Base-by-base conservation (phyloP, 1,284 basidiomycete genomes). In the Cryptococcus neoformans region DNA sequence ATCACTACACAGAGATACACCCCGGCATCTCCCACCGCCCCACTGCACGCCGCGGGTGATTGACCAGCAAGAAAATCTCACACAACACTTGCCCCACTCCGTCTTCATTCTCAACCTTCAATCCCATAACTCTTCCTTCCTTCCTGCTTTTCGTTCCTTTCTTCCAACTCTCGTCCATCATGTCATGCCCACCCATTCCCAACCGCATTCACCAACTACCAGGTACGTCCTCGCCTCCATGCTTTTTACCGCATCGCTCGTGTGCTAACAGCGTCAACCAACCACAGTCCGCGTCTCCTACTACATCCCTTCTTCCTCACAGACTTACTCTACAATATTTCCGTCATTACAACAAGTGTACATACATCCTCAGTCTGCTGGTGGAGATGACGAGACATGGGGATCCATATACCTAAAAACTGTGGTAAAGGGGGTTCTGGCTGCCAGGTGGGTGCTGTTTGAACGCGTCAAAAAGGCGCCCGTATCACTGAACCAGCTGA, bases 351-450 rank as follows among this genome's bases (percentile, higher is more conserved):
- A 75, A 48, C 68, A 72, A 44, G 74, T 76, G 21, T 76, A 76
- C 47, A 70, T 76, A 2, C 73, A 76, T 49, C 68, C 72, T 9
- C 66, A 58, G 17, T 62, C 68, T 0, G 62, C 64, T 10, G 61
- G 41, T 35, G 17, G 46, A 46, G 44, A 59, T 34, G n/a, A 47
- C 8, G 52, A 28, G 63, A 59, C 51, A 7, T 76, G 73, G 70
- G 74, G 74, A 6, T 70, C 69, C 7, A 76, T 75, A 51, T 71
- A 73, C 54, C 65, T 76, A 49, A 76, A 76, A 50, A 69, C 72
- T 14, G 70, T 75, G 0, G 65, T 74, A 2, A 66, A 69, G 57
- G 74, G 74, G n/a, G 65, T 76, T 12, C 44, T 74, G 36, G 65
- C 64, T 58, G 65, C 74, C 12, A 76, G 74, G 74, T 74, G 55